phyloP scores from a whole-genome alignment of 139 green algal species.

The Marvania coccoides region DNA sequence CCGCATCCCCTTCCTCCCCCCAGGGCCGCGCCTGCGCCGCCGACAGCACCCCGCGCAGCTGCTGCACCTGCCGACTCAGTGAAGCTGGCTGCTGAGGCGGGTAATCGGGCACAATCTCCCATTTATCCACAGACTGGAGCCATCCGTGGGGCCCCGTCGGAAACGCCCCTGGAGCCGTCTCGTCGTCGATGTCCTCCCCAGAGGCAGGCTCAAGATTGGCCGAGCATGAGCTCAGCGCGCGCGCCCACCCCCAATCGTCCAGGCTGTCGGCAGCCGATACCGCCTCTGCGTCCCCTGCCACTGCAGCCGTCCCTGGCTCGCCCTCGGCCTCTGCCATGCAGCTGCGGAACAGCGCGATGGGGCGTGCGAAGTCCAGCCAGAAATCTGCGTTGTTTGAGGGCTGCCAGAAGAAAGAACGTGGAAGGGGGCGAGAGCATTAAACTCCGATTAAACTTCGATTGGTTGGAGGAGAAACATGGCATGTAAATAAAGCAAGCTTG shows the following conservation, averaged over 20 bases:
- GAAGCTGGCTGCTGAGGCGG: not conserved
- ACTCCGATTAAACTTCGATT: too few relatives aligned
- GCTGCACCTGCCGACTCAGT: not conserved
- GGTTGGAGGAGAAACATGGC: too few relatives aligned
- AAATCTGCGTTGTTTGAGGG: slow-evolving; percentile 15
- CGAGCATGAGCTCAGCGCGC: too few relatives aligned
- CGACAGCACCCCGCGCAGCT: not conserved
- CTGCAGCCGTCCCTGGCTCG: not conserved
- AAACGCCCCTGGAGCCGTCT: too few relatives aligned
- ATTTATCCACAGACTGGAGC: not conserved
- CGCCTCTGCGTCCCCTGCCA: not conserved
- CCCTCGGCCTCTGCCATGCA: not conserved
- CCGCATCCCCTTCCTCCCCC: not conserved
- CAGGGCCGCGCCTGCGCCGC: not conserved
- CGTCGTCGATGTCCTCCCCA: too few relatives aligned
- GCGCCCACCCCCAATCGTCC: not conserved
- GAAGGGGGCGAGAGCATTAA: too few relatives aligned
- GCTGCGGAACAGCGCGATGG: not conserved
- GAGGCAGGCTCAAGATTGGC: too few relatives aligned
- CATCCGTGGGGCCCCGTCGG: too few relatives aligned
- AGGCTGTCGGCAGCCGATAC: not conserved
- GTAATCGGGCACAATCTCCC: not conserved
- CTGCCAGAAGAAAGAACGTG: too few relatives aligned
- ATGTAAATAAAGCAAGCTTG: not conserved
- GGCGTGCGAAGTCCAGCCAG: slow-evolving; percentile 10